Evolutionary conservation across 495 filamentous ascomycete species (phyloP), one percentile per base, ranked within the genome.

Genomic region (Aspergillus asperescens): DNA sequence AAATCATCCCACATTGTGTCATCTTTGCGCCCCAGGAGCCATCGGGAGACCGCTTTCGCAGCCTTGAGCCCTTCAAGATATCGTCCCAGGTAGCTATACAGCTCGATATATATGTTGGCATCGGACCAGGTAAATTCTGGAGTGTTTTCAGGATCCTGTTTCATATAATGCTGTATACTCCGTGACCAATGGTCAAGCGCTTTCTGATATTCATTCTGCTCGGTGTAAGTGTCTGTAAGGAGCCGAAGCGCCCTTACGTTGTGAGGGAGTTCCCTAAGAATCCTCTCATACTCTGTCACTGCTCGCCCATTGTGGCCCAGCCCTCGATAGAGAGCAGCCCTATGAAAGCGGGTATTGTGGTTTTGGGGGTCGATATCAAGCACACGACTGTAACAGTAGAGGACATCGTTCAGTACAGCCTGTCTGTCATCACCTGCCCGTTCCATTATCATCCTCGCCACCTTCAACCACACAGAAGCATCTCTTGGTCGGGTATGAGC

Each of bases 1-100:
- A 81, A 77, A n/a, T 77, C 62, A 48, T 95, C 86, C 93, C 93
- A 98, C 59, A 82, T 89, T 10, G 48, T 62, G 61, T 97, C 94
- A 13, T 77, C 72, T 27, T 75, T 71, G 22, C 93, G 83, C 18
- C 88, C 87, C 25, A 94, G 70, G 22, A 95, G 71, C 90, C 91
- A 96, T 41, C 93, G 76, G 22, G 85, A 78, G 4, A 96, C 60
- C 12, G 71, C 69, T 63, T 86, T 92, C 9, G 93, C 67, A 58
- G 83, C 77, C 18, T 63, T 62, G 5, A 95, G 75, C 8, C 86
- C 90, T 48, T 83, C 74, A 9, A 74, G 67, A 61, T 81, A 84
- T 50, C 78, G 73, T 45, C 77, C 76, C 7, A 81, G 60, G 41
- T 82, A 81, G 10, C 78, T 76, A 56, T 88, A 85, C 19, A 97